Percentiles rank a stretch among this genome's conserved stretches.
phyloP scores from a whole-genome alignment of 208 protist species.

The Acanthamoeba castellanii region DNA sequence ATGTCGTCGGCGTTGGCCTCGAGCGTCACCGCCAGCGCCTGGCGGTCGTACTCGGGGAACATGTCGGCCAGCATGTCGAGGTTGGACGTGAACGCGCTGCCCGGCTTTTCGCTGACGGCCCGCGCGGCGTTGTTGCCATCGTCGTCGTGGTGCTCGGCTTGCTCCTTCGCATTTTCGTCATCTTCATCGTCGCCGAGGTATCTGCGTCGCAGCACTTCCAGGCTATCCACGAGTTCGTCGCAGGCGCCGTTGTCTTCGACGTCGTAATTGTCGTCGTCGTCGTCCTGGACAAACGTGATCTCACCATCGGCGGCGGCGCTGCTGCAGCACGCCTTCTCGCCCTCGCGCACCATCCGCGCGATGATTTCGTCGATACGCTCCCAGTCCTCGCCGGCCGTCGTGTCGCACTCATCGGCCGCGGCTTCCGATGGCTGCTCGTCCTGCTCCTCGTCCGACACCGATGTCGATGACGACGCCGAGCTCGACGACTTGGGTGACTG shows the following conservation, averaged over 20 bases:
- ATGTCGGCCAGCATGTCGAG: neutral
- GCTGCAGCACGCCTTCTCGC: neutral
- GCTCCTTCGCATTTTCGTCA: neutral
- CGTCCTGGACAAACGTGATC: neutral
- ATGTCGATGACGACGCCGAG: neutral
- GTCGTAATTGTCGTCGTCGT: neutral
- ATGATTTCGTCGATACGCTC: conserved; percentile 42
- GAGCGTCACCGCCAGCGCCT: neutral
- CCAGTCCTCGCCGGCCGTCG: neutral
- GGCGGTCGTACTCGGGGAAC: conserved; percentile 37
- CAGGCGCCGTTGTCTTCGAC: neutral
- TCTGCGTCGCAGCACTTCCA: neutral
- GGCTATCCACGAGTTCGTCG: neutral
- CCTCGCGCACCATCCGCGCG: conserved; percentile 46
- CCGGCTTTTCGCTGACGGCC: neutral
- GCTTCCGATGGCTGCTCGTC: neutral
- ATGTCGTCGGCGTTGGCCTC: conserved; percentile 33
- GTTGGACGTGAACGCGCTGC: conserved; percentile 33
- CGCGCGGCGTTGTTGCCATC: no score
- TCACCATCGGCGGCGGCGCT: no score
- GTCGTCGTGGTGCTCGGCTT: no score
- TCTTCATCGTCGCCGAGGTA: neutral
- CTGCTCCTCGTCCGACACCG: neutral
- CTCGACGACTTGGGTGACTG: no score
- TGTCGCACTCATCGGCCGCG: neutral